Evolutionary conservation across 805 yeast species (phyloP).

Genomic region (Myxozyma lipomycoides): DNA sequence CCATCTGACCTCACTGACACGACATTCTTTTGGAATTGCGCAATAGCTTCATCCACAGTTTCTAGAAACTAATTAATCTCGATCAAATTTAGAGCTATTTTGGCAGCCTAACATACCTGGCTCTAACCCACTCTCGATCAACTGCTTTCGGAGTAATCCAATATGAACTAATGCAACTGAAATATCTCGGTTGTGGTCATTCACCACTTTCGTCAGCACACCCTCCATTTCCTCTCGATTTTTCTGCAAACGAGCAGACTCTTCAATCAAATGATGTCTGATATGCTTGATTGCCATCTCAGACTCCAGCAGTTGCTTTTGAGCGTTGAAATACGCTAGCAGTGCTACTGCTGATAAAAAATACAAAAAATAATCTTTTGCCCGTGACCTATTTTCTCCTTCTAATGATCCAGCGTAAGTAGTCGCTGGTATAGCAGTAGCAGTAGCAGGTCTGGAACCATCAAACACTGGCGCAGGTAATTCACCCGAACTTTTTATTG

Average conservation of each 20-base stretch:
- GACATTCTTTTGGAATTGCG: conserved; percentile 2
- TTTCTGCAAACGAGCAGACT: background rate
- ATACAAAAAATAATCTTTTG: background rate
- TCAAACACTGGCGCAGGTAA: background rate
- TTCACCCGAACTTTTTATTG: background rate
- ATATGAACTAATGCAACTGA: conserved; percentile 3
- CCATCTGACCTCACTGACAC: background rate
- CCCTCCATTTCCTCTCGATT: background rate
- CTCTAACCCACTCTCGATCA: conserved; percentile 5
- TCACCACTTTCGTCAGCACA: background rate
- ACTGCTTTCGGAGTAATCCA: conserved; percentile 6
- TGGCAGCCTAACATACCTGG: conserved; percentile 1
- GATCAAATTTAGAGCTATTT: too few species aligned
- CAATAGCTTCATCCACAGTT: background rate
- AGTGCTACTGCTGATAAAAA: background rate
- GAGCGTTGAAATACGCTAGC: background rate
- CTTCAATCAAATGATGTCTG: background rate
- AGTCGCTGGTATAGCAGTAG: background rate
- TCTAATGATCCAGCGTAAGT: background rate
- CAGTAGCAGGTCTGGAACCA: background rate
- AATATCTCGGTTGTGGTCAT: background rate
- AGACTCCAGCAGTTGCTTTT: background rate
- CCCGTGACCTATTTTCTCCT: background rate
- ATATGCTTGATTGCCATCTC: background rate
- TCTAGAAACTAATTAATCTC: too few species aligned